phyloP scores from a whole-genome alignment of 2,329 filamentous ascomycete genomes.

The Pochonia chlamydosporia region DNA sequence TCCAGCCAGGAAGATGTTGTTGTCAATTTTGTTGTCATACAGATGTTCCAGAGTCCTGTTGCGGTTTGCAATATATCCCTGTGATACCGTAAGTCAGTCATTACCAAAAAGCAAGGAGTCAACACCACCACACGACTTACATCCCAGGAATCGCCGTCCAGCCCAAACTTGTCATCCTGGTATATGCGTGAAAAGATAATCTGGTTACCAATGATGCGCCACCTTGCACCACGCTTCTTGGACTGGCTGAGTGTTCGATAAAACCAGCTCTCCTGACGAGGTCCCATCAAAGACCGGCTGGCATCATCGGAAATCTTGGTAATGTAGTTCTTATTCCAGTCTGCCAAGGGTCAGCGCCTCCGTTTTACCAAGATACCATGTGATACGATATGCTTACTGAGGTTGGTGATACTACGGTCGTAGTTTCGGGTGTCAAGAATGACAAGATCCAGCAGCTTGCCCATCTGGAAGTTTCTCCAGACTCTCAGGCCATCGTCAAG shows the following conservation, averaged over 20 bases:
- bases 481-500: constrained; percentile 65
- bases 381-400: constrained; percentile 18
- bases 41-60: constrained; percentile 65
- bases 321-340: constrained; percentile 57
- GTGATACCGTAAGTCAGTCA: background rate
- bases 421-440: constrained; percentile 67
- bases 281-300: constrained; percentile 64
- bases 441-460: constrained; percentile 59
- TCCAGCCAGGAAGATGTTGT: constrained; percentile 68
- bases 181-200: constrained; percentile 57
- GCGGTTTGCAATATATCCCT: constrained; percentile 62
- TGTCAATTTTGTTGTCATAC: constrained; percentile 61
- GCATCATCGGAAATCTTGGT: constrained; percentile 59
- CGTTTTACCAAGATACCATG: background rate
- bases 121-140: constrained; percentile 16
- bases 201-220: constrained; percentile 68
- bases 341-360: constrained; percentile 9
- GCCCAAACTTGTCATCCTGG: constrained; percentile 22
- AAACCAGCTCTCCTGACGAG: constrained; percentile 70
- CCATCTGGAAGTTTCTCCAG: constrained; percentile 62
- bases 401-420: constrained; percentile 56
- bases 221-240: constrained; percentile 58
- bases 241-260: constrained; percentile 54
- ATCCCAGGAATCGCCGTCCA: constrained; percentile 29
- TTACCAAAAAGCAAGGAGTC: background rate